These are phyloP conservation scores for Arthroderma uncinatum DNA, from an alignment of 2,329 filamentous ascomycete genomes.

Conservation along the genomic window DNA sequence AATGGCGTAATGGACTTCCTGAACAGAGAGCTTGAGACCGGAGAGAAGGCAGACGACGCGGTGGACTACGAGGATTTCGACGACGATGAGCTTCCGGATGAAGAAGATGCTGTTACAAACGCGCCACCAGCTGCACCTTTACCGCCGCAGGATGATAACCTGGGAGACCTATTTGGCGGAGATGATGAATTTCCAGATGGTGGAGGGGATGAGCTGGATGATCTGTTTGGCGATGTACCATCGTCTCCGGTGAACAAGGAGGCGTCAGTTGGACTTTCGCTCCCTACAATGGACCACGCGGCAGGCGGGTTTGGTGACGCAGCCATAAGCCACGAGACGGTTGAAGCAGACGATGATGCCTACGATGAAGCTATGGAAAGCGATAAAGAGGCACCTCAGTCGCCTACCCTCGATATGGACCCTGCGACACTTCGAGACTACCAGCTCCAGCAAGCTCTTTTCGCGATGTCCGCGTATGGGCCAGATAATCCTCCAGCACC, in stretches of 20 bases:
- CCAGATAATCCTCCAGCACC: constrained; percentile 56
- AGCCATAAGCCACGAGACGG: neutral
- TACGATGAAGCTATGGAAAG: constrained; percentile 4
- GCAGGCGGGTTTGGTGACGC: neutral
- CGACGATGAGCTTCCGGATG: constrained; percentile 80
- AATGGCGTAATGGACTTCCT: constrained; percentile 31
- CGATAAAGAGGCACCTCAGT: constrained; percentile 21
- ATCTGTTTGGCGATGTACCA: constrained; percentile 38
- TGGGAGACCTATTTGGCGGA: constrained; percentile 3
- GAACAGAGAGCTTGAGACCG: constrained; percentile 32
- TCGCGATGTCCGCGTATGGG: constrained; percentile 35
- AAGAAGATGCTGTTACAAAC: constrained; percentile 33
- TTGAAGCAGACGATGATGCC: constrained; percentile 3
- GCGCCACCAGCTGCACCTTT: constrained; percentile 27
- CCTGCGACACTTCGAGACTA: constrained; percentile 33
- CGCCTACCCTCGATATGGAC: constrained; percentile 32
- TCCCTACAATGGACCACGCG: neutral
- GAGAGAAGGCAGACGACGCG: constrained; percentile 83
- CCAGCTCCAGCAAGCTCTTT: constrained; percentile 37
- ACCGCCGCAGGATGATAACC: constrained; percentile 29
- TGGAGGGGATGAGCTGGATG: constrained; percentile 34
- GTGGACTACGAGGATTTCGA: constrained; percentile 84
- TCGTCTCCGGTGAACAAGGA: constrained; percentile 27
- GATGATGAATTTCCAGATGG: constrained; percentile 7
- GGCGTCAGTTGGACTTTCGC: constrained; percentile 12